phyloP scores from a whole-genome alignment of 2,329 filamentous ascomycete genomes.

The Pleomassaria siparia region DNA sequence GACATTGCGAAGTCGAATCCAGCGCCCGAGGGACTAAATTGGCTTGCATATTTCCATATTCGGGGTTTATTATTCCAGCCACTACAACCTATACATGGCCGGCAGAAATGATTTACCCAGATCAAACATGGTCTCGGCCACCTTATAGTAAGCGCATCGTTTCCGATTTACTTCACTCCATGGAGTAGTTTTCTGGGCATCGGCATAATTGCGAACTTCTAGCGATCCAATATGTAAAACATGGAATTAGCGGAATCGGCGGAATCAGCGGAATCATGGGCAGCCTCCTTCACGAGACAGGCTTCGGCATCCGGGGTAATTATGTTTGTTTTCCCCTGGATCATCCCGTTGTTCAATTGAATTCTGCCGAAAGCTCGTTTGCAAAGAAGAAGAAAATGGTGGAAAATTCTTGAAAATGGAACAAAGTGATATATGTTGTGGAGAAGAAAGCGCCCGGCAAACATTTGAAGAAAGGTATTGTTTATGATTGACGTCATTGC shows the following conservation, averaged over 20 bases:
- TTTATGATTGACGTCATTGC: not conserved
- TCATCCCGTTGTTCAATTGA: too few relatives aligned
- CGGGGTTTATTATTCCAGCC: constrained; percentile 5
- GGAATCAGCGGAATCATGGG: too few relatives aligned
- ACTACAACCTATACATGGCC: constrained; percentile 10
- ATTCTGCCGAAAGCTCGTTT: too few relatives aligned
- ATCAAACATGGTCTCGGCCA: not conserved
- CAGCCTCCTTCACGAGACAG: too few relatives aligned
- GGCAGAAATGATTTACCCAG: not conserved
- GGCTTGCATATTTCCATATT: constrained; percentile 4
- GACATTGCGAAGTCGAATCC: not conserved
- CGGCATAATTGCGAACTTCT: not conserved
- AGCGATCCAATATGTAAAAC: not conserved
- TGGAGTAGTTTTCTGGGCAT: not conserved
- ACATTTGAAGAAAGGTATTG: too few relatives aligned
- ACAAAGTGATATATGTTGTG: too few relatives aligned
- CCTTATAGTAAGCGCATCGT: not conserved
- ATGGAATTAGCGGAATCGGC: too few relatives aligned
- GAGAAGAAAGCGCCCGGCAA: too few relatives aligned
- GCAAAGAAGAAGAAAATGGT: too few relatives aligned
- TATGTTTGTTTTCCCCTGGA: too few relatives aligned
- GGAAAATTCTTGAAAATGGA: too few relatives aligned
- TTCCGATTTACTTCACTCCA: not conserved
- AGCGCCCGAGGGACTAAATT: constrained; percentile 5
- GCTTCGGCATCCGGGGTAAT: too few relatives aligned